Evolutionary conservation across 257 asterid species (phyloP), one percentile per base, ranked within the genome.

Genomic region (Parsonsia alboflavescens): DNA sequence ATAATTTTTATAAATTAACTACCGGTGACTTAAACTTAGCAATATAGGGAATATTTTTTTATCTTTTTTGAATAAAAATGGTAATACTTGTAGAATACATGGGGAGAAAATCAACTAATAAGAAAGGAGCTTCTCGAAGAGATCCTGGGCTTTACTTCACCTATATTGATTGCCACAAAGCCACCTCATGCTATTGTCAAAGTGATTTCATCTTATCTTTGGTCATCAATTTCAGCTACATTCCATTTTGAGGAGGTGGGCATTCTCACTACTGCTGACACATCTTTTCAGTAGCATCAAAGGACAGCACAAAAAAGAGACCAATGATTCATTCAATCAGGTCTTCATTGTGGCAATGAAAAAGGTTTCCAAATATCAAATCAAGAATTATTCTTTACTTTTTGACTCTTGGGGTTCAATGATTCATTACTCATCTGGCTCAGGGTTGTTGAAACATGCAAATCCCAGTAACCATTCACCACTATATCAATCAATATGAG

Each of bases 341-440:
- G 17, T 12, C 0, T 21, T 63, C 15, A 63, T 36, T 36, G 48
- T 63, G 26, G 57, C 73, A 3, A 22, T 68, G 41, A 24, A 48
- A 46, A 26, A 26, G 13, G 13, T 11, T 46, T 21, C 21, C 41
- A 26, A 45, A 68, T n/a, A n/a, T 24, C 24, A 48, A 69, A 48
- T 49, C 58, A 69, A 26, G 8, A 12, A 13, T 56, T 17, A 65
- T 17, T 28, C 26, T 15, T 26, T 13, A 24, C 73, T n/a, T 48
- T 65, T 69, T 48, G 70, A 65, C 70, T 17, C 11, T 65, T 19
- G 1, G 49, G 70, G 19, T 65, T 24, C 17, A 65, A 65, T 65
- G 50, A 39, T 39, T 46, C 58, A 22, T 33, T 1, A 33, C 41
- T 7, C 12, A 46, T 63, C 57, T 46, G 21, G 73, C 2, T 7